Conservation (phyloP, 805 yeast species). For the Nakazawaea ernobii region DNA sequence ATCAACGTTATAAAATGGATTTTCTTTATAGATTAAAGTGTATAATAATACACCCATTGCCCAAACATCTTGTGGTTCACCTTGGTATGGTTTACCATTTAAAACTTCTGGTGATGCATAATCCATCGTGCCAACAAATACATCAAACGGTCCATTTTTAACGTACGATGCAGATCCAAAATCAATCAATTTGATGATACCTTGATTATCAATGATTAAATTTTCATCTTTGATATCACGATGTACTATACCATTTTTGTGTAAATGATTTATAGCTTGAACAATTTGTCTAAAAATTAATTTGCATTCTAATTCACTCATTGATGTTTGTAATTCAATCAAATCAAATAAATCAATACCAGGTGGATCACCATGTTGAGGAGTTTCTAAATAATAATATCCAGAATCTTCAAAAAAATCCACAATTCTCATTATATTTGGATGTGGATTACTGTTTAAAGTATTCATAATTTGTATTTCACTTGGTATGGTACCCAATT, state of each 20-base stretch:
- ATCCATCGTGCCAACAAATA: constrained; percentile 95
- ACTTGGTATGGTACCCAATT: constrained; percentile 90
- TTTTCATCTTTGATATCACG: constrained; percentile 95
- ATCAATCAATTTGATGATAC: constrained; percentile 80
- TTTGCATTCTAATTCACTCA: constrained; percentile 75
- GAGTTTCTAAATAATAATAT: constrained; percentile 86
- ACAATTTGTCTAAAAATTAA: constrained; percentile 75
- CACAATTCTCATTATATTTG: constrained; percentile 75
- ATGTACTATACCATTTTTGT: constrained; percentile 82
- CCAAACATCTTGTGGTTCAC: constrained; percentile 96
- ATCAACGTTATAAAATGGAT: constrained; percentile 93
- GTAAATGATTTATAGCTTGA: constrained; percentile 76
- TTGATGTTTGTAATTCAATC: constrained; percentile 77
- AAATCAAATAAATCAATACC: constrained; percentile 91
- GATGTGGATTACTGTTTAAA: constrained; percentile 74
- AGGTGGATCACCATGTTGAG: constrained; percentile 84
- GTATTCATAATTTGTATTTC: constrained; percentile 91
- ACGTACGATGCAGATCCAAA: constrained; percentile 94
- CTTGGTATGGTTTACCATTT: constrained; percentile 82
- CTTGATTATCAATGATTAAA: constrained; percentile 78
- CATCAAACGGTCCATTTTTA: constrained; percentile 91
- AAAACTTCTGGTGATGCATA: constrained; percentile 97
- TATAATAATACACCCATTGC: constrained; percentile 88
- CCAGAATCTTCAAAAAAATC: constrained; percentile 92
- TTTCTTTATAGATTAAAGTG: constrained; percentile 87